Evolutionary conservation across 495 filamentous ascomycete species (phyloP), one percentile per base, ranked within the genome.

Genomic region (Trichoderma reesei): DNA sequence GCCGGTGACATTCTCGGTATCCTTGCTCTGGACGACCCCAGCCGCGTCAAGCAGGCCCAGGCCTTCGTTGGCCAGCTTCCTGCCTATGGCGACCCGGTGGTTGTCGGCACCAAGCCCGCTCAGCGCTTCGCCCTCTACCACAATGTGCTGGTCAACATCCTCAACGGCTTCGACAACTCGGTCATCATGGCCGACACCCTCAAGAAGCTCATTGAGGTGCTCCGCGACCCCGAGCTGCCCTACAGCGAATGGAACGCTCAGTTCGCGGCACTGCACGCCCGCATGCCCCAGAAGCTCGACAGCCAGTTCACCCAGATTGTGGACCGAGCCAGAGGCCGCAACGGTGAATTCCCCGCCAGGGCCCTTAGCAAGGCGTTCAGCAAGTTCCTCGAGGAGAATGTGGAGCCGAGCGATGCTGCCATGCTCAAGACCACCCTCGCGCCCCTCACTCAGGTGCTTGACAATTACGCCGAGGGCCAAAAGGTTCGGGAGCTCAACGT

Each of bases 1-100:
- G 94, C 94, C 70, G 94, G 94, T 72, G 94, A 99, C 70, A 98
- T 98, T 66, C 86, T 99, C n/a, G 94, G 92, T 78, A 96, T 99
- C 66, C 85, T 99, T 33, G 88, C 92, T 68, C 81, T 99, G 62
- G 94, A 99, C 75, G 94, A 99, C 73, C 95, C 94, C 13, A 90
- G 90, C 59, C 90, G 91, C 67, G 92, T 99, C 72, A 96, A 98
- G 82, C 92, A 96, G 67, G 95, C 94, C 14, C 89, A 96, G 72
- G 88, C 94, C n/a, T 99, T 96, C 84, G 79, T 92, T 61, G 94
- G 89, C 41, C 89, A 95, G 72, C 86, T 99, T 62, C 92, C 92
- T 46, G 88, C 91, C 59, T 82, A 96, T 63, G 94, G 95, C 39
- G 81, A 87, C 41, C 92, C 95, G 16, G 86, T 90, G 65, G 83